Conservation (phyloP, 345 rosid species). For the Arabidopsis arenosa region DNA sequence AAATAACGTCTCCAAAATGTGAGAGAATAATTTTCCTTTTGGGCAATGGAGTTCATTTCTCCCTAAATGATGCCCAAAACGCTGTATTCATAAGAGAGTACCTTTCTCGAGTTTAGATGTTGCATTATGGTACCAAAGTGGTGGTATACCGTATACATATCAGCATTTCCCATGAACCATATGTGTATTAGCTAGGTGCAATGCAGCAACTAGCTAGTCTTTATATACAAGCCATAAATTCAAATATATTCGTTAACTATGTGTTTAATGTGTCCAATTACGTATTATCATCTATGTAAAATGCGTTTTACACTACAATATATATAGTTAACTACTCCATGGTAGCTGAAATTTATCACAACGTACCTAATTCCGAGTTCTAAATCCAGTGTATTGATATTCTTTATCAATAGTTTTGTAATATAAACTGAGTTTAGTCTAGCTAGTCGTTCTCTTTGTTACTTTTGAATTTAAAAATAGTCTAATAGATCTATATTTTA, state of each 20-base stretch:
- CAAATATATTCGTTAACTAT: not conserved
- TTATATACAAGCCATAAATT: not conserved
- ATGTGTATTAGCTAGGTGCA: not conserved
- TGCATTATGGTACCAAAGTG: not conserved
- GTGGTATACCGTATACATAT: too few species aligned
- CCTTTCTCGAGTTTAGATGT: not conserved
- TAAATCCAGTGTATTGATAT: not conserved
- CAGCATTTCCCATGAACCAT: not conserved
- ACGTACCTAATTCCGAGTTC: not conserved
- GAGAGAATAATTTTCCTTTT: not conserved
- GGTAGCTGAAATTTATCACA: not conserved
- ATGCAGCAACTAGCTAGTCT: not conserved
- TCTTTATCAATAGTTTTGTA: not conserved
- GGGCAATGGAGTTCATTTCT: not conserved
- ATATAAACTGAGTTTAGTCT: not conserved
- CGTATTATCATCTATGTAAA: not conserved
- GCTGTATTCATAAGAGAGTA: not conserved
- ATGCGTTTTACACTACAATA: not conserved
- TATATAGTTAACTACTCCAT: not conserved
- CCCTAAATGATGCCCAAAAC: not conserved
- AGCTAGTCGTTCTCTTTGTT: not conserved
- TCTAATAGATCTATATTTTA: not conserved
- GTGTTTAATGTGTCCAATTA: not conserved
- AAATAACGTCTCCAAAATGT: not conserved
- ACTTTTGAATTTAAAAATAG: not conserved